Conservation (phyloP, 2,329 filamentous ascomycete genomes). For the Arachnomyces sp. region DNA sequence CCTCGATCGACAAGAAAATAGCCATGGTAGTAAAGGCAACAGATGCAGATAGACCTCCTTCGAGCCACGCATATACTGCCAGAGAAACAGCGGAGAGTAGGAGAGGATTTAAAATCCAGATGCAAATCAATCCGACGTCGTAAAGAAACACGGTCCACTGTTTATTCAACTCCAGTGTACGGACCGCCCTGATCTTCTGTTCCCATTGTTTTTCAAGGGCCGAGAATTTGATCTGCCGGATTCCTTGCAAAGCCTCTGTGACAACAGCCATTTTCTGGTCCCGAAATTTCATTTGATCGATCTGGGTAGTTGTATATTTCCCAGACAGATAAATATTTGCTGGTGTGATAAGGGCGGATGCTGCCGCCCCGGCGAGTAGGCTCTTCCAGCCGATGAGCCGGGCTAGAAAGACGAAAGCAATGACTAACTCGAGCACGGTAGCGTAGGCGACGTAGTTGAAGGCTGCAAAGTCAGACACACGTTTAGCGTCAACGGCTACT, state of each 20-base stretch:
- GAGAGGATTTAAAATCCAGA: slow-evolving; percentile 68
- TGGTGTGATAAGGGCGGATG: slow-evolving; percentile 59
- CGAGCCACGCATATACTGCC: slow-evolving; percentile 56
- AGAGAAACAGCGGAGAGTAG: slow-evolving; percentile 65
- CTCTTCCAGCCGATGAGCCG: slow-evolving; percentile 65
- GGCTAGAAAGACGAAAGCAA: slow-evolving; percentile 61
- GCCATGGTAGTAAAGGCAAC: slow-evolving; percentile 73
- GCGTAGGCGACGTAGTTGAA: slow-evolving; percentile 60
- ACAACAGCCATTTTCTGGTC: slow-evolving; percentile 70
- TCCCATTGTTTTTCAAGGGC: slow-evolving; percentile 71
- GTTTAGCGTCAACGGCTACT: slow-evolving; percentile 66
- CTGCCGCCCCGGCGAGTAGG: slow-evolving; percentile 57
- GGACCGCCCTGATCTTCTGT: slow-evolving; percentile 56
- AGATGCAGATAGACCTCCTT: slow-evolving; percentile 60
- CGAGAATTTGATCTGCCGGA: slow-evolving; percentile 79
- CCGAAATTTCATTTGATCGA: slow-evolving; percentile 64
- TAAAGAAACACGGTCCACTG: slow-evolving; percentile 60
- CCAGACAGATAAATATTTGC: slow-evolving; percentile 62
- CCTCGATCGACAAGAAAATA: slow-evolving; percentile 66
- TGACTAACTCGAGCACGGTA: slow-evolving; percentile 54
- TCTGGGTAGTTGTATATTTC: slow-evolving; percentile 57
- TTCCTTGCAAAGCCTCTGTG: slow-evolving; percentile 69
- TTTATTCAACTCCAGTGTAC: slow-evolving; percentile 59
- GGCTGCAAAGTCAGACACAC: slow-evolving; percentile 61
- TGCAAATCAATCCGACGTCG: slow-evolving; percentile 56